Conservation (phyloP, 2,329 filamentous ascomycete species). For the Tricladium varicosporioides region DNA sequence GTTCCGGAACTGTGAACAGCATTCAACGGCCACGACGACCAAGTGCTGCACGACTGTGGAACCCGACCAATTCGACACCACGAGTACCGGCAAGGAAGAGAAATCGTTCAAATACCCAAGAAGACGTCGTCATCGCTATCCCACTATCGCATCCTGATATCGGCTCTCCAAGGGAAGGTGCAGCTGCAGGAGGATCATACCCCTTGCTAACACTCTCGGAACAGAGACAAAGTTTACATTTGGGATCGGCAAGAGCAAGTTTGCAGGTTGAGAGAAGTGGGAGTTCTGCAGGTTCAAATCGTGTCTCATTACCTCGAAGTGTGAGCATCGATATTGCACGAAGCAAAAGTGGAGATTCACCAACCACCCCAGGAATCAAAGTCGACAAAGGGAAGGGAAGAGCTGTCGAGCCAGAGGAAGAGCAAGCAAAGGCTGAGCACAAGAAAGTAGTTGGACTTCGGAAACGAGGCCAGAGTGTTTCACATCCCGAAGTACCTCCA, state of each 20-base stretch:
- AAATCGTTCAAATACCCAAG: constrained; percentile 16
- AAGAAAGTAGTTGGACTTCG: constrained; percentile 15
- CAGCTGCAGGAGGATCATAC: constrained; percentile 35
- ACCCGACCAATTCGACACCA: constrained; percentile 60
- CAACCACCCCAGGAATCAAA: constrained; percentile 11
- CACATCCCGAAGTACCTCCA: constrained; percentile 9
- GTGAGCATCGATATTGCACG: constrained; percentile 32
- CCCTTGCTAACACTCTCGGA: constrained; percentile 57
- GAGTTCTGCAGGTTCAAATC: constrained; percentile 29
- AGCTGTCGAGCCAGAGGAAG: constrained; percentile 22
- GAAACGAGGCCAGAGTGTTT: constrained; percentile 20
- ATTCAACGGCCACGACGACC: constrained; percentile 25
- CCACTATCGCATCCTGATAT: constrained; percentile 33
- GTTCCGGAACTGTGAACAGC: constrained; percentile 27
- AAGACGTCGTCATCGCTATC: constrained; percentile 26
- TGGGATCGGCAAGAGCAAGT: constrained; percentile 41
- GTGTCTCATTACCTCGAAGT: constrained; percentile 32
- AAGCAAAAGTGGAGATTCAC: constrained; percentile 29
- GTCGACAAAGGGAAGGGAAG: constrained; percentile 32
- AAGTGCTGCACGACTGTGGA: constrained; percentile 48
- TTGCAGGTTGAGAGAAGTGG: constrained; percentile 46
- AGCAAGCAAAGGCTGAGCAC: constrained; percentile 8
- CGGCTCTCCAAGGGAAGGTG: constrained; percentile 23
- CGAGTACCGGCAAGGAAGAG: constrained; percentile 26
- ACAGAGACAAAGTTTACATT: constrained; percentile 51